Evolutionary conservation across 495 filamentous ascomycete genomes (phyloP).

Genomic region (Geopyxis carbonaria): DNA sequence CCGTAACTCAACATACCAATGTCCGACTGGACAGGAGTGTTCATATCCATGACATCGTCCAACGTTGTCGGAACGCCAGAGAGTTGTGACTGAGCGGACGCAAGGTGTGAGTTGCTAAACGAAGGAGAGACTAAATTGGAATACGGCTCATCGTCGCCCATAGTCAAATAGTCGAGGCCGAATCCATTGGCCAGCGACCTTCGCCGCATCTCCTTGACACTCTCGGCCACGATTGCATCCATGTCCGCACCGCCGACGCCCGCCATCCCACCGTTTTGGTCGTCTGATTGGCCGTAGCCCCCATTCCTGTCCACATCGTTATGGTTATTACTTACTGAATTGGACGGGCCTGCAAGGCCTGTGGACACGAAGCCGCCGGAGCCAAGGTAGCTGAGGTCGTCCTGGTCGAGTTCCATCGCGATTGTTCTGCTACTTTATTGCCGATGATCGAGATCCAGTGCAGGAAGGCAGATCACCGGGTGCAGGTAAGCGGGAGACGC

Average conservation of each 20-base stretch:
- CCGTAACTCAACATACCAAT: conserved; percentile 20
- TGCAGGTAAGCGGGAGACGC: conserved; percentile 3
- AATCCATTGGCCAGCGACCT: conserved; percentile 24
- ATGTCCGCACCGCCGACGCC: conserved; percentile 16
- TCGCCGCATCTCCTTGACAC: conserved; percentile 18
- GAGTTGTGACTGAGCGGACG: not conserved
- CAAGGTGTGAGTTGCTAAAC: not conserved
- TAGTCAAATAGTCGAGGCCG: conserved; percentile 18
- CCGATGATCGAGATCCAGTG: conserved; percentile 4
- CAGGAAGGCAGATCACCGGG: conserved; percentile 1
- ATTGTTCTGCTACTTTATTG: too few relatives aligned
- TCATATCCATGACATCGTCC: conserved; percentile 6
- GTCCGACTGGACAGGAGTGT: not conserved
- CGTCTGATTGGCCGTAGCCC: conserved; percentile 2
- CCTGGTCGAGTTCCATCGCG: conserved; percentile 6
- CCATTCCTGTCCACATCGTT: conserved; percentile 4
- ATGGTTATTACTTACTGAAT: conserved; percentile 1
- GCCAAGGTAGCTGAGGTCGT: conserved; percentile 5
- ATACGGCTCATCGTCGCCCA: conserved; percentile 15
- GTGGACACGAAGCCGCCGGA: conserved; percentile 3
- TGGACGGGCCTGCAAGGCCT: conserved; percentile 2
- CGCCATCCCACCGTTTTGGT: conserved; percentile 12
- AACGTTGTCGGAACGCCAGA: conserved; percentile 1
- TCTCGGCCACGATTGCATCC: conserved; percentile 23
- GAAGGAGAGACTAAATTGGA: conserved; percentile 12